Percentiles rank a stretch among this genome's conserved stretches.
Conservation (phyloP, 148 eudicot genomes). For the Fagopyrum tataricum region DNA sequence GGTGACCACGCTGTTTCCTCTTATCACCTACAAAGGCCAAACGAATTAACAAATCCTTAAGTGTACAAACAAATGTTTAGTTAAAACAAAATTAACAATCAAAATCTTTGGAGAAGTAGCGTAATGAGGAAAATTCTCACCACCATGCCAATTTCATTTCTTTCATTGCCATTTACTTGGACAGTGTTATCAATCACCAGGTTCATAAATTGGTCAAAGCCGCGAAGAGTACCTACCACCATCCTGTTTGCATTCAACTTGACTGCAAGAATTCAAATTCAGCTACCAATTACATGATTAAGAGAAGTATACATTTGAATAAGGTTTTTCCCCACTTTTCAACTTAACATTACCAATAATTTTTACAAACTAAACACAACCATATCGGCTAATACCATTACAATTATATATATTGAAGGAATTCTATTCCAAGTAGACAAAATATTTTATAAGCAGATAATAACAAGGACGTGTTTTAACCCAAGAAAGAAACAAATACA, state of each 20-base stretch:
- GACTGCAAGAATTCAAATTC: conserved; percentile 42
- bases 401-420: not conserved
- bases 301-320: not conserved
- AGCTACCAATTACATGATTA: not conserved
- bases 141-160: conserved; percentile 93
- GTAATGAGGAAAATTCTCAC: conserved; percentile 30
- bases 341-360: not conserved
- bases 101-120: not conserved
- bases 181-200: conserved; percentile 86
- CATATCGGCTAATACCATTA: not conserved
- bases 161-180: conserved; percentile 83
- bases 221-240: conserved; percentile 86
- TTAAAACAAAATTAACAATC: not conserved
- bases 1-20: conserved; percentile 94
- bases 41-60: not conserved
- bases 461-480: not conserved
- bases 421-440: not conserved
- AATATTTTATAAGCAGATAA: not conserved
- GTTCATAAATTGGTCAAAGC: conserved; percentile 98
- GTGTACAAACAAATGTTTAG: not conserved
- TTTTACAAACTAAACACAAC: not conserved
- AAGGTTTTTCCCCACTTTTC: not conserved
- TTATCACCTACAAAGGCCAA: conserved; percentile 50
- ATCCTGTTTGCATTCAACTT: conserved; percentile 84
- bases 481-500: not conserved